Evolutionary conservation across 2,329 filamentous ascomycete genomes (phyloP).

Genomic region (Mycosphaerella sp.): DNA sequence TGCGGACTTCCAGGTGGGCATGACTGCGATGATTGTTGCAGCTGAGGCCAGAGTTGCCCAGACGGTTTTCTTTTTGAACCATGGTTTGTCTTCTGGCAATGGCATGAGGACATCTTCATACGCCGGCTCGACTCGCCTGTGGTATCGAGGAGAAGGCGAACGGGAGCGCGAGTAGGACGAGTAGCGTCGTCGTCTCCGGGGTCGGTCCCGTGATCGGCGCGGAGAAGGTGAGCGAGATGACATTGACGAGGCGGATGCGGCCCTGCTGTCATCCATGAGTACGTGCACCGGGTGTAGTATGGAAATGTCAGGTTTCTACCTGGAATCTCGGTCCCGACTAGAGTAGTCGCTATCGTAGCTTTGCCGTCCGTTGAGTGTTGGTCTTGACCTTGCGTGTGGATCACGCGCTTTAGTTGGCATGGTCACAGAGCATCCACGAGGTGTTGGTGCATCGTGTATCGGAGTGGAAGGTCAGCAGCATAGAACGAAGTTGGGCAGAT

Average conservation of each 20-base stretch:
- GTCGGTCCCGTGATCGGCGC: constrained; percentile 2
- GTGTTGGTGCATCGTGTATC: constrained; percentile 1
- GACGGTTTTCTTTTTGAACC: constrained; percentile 24
- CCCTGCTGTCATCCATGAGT: not conserved
- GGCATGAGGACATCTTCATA: constrained; percentile 9
- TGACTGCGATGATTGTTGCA: constrained; percentile 18
- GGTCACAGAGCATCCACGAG: not conserved
- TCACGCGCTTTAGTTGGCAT: constrained; percentile 7
- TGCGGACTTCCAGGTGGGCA: constrained; percentile 14
- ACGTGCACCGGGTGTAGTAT: constrained; percentile 1
- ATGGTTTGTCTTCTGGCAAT: constrained; percentile 14
- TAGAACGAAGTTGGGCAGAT: not conserved
- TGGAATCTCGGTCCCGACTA: constrained; percentile 8
- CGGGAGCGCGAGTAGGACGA: constrained; percentile 10
- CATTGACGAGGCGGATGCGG: constrained; percentile 3
- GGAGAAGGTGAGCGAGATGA: constrained; percentile 6
- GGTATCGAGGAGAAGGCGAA: constrained; percentile 1
- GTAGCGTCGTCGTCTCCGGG: constrained; percentile 3
- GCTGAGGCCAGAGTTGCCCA: constrained; percentile 21
- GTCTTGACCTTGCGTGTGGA: constrained; percentile 3
- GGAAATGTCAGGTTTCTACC: constrained; percentile 2
- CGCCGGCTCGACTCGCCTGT: not conserved
- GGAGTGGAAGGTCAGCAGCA: not conserved
- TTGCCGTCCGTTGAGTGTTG: constrained; percentile 1
- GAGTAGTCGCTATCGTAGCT: constrained; percentile 12